A percentile compares a stretch with the other conserved stretches of the same genome.
These are phyloP conservation scores for Poronia punctata DNA, from an alignment of 495 filamentous ascomycete species.

Conservation along the genomic window DNA sequence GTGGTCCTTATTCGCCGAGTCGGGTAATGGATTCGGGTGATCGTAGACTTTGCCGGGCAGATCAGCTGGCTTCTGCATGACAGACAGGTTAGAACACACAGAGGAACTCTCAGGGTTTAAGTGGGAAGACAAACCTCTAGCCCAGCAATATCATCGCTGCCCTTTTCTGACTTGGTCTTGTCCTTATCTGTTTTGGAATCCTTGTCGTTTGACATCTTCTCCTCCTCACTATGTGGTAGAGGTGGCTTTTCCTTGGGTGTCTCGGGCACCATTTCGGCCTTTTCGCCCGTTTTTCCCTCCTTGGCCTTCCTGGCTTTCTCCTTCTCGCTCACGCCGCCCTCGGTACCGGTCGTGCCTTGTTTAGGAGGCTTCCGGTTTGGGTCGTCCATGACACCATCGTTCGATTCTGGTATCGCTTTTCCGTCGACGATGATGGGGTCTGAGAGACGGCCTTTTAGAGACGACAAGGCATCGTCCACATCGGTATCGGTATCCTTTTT, in stretches of 20 bases:
- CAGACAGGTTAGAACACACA: constrained; percentile 3
- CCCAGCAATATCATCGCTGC: constrained; percentile 44
- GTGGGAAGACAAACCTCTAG: constrained; percentile 57
- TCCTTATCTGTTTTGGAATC: constrained; percentile 27
- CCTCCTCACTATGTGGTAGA: constrained; percentile 69
- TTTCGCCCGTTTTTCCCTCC: constrained; percentile 52
- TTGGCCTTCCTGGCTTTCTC: constrained; percentile 59
- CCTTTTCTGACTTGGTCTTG: constrained; percentile 35
- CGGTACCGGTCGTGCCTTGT: constrained; percentile 78
- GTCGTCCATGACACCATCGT: constrained; percentile 91
- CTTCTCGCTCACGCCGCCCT: constrained; percentile 81
- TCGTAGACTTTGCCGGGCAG: constrained; percentile 76
- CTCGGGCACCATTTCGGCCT: constrained; percentile 65
- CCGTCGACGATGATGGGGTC: constrained; percentile 50
- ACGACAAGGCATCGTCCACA: constrained; percentile 23
- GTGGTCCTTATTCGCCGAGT: constrained; percentile 58
- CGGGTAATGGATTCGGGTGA: constrained; percentile 64
- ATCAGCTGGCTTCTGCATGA: constrained; percentile 67
- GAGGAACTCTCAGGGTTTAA: background rate
- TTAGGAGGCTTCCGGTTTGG: constrained; percentile 64
- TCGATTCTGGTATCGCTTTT: constrained; percentile 64
- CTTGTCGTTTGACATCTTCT: constrained; percentile 42
- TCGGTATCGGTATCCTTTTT: constrained; percentile 17
- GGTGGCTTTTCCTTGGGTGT: constrained; percentile 80
- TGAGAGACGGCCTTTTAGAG: constrained; percentile 40